A percentile compares a stretch with the other conserved stretches of the same genome.
These are phyloP conservation scores for Penicillium arizonense DNA, from an alignment of 495 filamentous ascomycete genomes.

Conservation along the genomic window DNA sequence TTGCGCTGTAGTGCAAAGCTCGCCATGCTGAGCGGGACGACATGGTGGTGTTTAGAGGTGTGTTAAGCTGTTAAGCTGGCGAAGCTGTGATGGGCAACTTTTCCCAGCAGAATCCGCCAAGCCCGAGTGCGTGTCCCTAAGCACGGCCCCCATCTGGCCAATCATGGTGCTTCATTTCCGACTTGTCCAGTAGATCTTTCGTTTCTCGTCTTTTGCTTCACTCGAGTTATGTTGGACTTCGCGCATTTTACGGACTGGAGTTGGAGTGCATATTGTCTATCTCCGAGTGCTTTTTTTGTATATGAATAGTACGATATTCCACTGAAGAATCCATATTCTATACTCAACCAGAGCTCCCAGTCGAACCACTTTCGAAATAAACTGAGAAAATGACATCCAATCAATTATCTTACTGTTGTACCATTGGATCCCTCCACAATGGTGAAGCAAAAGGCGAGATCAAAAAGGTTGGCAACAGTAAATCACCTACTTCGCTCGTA, in stretches of 20 bases:
- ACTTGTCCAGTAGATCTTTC: background rate
- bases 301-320: no score
- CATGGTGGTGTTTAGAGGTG: slow-evolving; percentile 14
- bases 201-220: no score
- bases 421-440: slow-evolving; percentile 16
- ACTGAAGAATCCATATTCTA: no score
- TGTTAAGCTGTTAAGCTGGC: background rate
- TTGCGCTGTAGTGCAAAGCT: slow-evolving; percentile 30
- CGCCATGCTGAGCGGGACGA: slow-evolving; percentile 38
- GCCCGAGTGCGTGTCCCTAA: slow-evolving; percentile 11
- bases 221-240: no score
- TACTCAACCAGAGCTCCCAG: no score
- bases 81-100: slow-evolving; percentile 18
- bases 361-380: background rate
- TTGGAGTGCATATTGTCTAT: no score
- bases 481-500: background rate
- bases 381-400: slow-evolving; percentile 5
- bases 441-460: slow-evolving; percentile 22
- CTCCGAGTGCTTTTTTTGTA: no score
- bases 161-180: slow-evolving; percentile 12
- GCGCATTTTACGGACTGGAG: no score
- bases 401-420: slow-evolving; percentile 12
- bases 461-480: slow-evolving; percentile 16
- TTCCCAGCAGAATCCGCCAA: slow-evolving; percentile 13
- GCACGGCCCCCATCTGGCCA: slow-evolving; percentile 3